Conservation (phyloP, 2,329 filamentous ascomycete species). For the Coniochaeta pulveracea region DNA sequence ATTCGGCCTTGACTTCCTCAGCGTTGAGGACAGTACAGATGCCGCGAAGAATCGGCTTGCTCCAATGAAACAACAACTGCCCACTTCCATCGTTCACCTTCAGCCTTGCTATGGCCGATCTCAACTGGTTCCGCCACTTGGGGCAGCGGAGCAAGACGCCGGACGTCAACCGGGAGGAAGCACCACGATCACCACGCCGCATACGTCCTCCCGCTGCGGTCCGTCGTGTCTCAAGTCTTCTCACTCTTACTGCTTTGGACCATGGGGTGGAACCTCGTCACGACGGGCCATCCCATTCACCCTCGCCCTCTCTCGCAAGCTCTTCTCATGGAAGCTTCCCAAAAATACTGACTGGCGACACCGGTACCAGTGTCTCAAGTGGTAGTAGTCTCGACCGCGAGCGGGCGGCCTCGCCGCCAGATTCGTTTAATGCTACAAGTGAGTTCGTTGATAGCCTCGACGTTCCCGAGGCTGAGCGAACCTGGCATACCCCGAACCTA, state of each 20-base stretch:
- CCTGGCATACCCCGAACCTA: constrained; percentile 28
- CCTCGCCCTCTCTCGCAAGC: too few species aligned
- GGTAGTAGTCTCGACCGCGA: neutral
- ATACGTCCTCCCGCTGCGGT: neutral
- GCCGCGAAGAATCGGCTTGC: too few species aligned
- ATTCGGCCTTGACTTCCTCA: too few species aligned
- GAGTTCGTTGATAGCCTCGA: neutral
- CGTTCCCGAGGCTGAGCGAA: constrained; percentile 4
- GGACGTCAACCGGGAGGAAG: neutral
- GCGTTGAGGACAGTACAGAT: too few species aligned
- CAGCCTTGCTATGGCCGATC: constrained; percentile 3
- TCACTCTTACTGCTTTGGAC: neutral
- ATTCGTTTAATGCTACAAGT: too few species aligned
- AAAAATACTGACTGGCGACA: neutral
- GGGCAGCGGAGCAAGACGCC: constrained; percentile 1
- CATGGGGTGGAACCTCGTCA: too few species aligned
- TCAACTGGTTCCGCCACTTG: constrained; percentile 2
- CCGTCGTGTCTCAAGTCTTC: constrained; percentile 2
- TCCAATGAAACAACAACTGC: too few species aligned
- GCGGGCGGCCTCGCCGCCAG: neutral
- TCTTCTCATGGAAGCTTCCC: too few species aligned
- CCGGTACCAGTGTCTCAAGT: neutral
- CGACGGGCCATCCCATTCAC: too few species aligned
- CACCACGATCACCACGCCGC: neutral
- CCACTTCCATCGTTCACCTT: too few species aligned